Base-by-base conservation (phyloP, 2,329 filamentous ascomycete species). In the Calonectria hawksworthii region DNA sequence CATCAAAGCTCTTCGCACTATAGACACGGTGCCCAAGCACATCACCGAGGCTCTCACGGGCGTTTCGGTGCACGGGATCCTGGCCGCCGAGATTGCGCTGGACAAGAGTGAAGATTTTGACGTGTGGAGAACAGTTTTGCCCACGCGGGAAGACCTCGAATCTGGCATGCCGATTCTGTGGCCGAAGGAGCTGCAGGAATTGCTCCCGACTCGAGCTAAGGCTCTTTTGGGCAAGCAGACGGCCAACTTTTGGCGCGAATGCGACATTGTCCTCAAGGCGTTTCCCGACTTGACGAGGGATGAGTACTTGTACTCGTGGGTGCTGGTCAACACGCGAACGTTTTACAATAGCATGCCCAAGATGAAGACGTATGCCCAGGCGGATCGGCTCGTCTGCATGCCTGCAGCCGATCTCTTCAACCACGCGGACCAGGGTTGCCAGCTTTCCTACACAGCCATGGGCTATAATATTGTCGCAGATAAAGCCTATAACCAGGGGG, bases 331-430 rank as follows among this genome's bases (percentile, higher is more conserved):
- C 82, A 92, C 91, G 21, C 88, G 91, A 74, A 91, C 90, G 0
- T 93, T 93, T 79, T 93, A 92, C 84, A 90, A 90, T 83, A 83
- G 86, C 36, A 87, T 86, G 51, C 82, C 88, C 3, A 84, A 83
- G 47, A 87, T 89, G 75, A 84, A 88, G 81, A 79, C 83, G 75
- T 83, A 86, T 30, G 77, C 84, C 78, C 80, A 84, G 79, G 83
- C 90, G 77, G 93, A 94, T 78, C 91, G 91, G 80, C 91, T 95
- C 87, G 91, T 91, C 13, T 88, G 95, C 77, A 93, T 93, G 83
- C 94, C 94, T 0, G 92, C 94, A 44, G 92, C 93, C 1, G 94
- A 96, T 82, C 91, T 94, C 70, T 93, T 95, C 87, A 96, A 91
- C 78, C 90, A 90, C 77, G 83, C 85, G 28, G 85, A 87, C 32